Evolutionary conservation across 371 early-diverging fungal species (phyloP).

Genomic region (Apophysomyces variabilis): DNA sequence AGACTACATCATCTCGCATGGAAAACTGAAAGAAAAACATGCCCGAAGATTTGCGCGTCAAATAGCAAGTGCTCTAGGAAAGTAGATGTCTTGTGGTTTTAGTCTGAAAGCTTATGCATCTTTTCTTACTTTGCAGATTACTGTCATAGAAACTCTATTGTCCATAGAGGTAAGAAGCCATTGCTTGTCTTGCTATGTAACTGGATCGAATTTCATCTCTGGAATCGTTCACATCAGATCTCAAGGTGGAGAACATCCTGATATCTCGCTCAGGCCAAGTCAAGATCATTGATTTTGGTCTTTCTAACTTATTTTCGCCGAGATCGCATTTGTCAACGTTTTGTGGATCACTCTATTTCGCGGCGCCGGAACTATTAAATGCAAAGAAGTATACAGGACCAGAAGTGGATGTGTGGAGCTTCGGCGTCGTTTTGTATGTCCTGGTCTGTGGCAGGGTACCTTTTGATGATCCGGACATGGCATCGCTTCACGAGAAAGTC

Average conservation of each 20-base stretch:
- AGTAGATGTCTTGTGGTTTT: neutral
- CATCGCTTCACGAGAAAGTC: conserved; percentile 86
- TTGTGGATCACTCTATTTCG: conserved; percentile 96
- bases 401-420: conserved; percentile 95
- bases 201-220: too few species aligned
- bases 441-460: conserved; percentile 94
- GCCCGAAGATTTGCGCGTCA: conserved; percentile 92
- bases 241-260: conserved; percentile 27
- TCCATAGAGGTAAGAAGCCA: conserved; percentile 71
- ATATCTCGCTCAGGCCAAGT: conserved; percentile 44
- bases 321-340: conserved; percentile 83
- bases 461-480: conserved; percentile 92
- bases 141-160: conserved; percentile 92
- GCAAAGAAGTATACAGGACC: conserved; percentile 90
- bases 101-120: neutral
- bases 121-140: conserved; percentile 62
- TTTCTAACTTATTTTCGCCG: conserved; percentile 88
- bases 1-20: conserved; percentile 89
- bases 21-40: conserved; percentile 84
- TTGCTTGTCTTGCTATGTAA: too few species aligned
- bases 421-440: conserved; percentile 95
- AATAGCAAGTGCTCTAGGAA: conserved; percentile 87
- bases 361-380: conserved; percentile 91
- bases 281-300: conserved; percentile 94
- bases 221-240: conserved; percentile 6